Conservation (phyloP, 495 filamentous ascomycete genomes). For the Trichoderma virens region DNA sequence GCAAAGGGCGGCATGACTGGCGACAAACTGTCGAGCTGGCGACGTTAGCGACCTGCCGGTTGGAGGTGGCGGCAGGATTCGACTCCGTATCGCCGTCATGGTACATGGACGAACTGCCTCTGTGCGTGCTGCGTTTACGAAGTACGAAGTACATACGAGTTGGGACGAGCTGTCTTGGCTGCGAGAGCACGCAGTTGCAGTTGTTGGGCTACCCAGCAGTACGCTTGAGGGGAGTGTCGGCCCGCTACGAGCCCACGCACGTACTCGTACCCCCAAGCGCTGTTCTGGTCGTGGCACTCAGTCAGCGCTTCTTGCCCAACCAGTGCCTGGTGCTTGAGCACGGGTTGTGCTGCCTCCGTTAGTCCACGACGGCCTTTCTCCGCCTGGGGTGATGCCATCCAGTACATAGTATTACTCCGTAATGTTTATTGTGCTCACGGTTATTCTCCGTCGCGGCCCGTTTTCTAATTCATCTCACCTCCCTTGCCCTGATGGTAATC, state of each 20-base stretch:
- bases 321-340: neutral
- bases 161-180: no score
- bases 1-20: neutral
- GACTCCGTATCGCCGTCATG: no score
- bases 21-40: neutral
- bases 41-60: neutral
- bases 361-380: neutral
- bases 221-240: neutral
- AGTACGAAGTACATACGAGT: no score
- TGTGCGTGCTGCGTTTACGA: no score
- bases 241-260: no score
- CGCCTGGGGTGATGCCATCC: conserved; percentile 1
- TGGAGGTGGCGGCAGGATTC: no score
- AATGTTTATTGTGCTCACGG: neutral
- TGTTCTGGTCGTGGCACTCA: no score
- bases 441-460: conserved; percentile 5
- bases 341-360: neutral
- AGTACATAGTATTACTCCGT: neutral
- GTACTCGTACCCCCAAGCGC: no score
- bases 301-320: neutral
- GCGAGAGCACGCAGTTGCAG: no score
- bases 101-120: no score
- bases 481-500: neutral
- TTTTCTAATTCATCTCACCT: neutral
- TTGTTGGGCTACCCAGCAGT: neutral